These are phyloP conservation scores for Cystoisospora suis DNA, from an alignment of 169 alveolate species.

Conservation along the genomic window DNA sequence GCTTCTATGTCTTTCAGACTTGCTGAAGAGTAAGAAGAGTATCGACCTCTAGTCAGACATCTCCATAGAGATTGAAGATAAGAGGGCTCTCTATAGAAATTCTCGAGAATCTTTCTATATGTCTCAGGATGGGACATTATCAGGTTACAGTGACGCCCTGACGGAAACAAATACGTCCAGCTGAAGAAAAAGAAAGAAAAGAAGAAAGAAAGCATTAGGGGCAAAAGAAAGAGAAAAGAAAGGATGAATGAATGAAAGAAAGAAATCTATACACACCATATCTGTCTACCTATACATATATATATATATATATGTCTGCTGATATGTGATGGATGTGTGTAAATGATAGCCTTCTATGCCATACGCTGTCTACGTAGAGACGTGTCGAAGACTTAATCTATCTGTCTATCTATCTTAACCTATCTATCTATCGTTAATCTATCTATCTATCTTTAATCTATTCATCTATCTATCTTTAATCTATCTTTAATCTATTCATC, in stretches of 20 bases:
- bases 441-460: too few species aligned
- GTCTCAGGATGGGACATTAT: background rate
- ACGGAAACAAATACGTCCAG: constrained; percentile 4
- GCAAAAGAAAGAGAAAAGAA: background rate
- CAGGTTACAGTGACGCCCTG: constrained; percentile 27
- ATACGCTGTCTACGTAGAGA: too few species aligned
- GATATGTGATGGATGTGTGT: background rate
- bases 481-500: too few species aligned
- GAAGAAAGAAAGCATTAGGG: background rate
- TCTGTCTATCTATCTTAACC: too few species aligned
- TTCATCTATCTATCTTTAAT: too few species aligned
- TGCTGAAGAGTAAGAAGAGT: background rate
- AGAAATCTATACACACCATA: background rate
- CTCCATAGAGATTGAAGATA: background rate
- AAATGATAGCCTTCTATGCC: too few species aligned
- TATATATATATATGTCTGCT: background rate
- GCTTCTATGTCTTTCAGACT: too few species aligned
- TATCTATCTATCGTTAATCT: too few species aligned
- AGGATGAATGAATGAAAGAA: background rate
- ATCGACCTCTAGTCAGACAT: background rate
- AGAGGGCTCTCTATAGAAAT: background rate
- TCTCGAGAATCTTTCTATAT: background rate
- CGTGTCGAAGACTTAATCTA: too few species aligned
- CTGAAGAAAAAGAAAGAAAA: background rate
- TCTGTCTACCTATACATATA: background rate